These are phyloP conservation scores for Beauveria sp. DNA, from an alignment of 2,329 filamentous ascomycete genomes.

Conservation along the genomic window DNA sequence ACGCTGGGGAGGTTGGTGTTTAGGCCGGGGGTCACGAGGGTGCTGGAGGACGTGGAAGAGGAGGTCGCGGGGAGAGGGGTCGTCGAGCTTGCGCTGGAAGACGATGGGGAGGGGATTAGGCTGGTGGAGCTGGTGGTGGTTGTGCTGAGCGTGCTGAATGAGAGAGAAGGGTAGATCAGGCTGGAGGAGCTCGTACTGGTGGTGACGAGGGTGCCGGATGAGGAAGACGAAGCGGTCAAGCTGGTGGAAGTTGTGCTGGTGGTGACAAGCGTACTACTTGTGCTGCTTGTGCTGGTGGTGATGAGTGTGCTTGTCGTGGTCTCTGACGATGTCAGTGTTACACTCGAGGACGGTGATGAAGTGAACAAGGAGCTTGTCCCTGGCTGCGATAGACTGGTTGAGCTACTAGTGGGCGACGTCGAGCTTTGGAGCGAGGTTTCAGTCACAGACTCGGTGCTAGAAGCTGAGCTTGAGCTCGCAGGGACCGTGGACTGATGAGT, in stretches of 20 bases:
- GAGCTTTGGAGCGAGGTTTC: not conserved
- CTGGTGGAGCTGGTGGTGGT: not conserved
- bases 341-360: not conserved
- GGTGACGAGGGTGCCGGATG: not conserved
- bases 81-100: not conserved
- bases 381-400: not conserved
- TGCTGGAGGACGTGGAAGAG: not conserved
- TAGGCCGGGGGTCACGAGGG: slow-evolving; percentile 22
- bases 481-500: not conserved
- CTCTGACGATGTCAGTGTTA: too few relatives aligned
- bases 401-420: not conserved
- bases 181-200: not conserved
- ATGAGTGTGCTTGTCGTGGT: not conserved
- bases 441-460: not conserved
- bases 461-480: not conserved
- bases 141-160: not conserved
- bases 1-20: slow-evolving; percentile 35
- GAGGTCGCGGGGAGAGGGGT: not conserved
- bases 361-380: not conserved
- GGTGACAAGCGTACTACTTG: not conserved
- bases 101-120: not conserved
- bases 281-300: not conserved
- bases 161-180: not conserved
- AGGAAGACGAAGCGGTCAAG: not conserved
- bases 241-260: not conserved